These are phyloP conservation scores for Phialophora verrucosa DNA, from an alignment of 2,329 filamentous ascomycete species.

Conservation along the genomic window DNA sequence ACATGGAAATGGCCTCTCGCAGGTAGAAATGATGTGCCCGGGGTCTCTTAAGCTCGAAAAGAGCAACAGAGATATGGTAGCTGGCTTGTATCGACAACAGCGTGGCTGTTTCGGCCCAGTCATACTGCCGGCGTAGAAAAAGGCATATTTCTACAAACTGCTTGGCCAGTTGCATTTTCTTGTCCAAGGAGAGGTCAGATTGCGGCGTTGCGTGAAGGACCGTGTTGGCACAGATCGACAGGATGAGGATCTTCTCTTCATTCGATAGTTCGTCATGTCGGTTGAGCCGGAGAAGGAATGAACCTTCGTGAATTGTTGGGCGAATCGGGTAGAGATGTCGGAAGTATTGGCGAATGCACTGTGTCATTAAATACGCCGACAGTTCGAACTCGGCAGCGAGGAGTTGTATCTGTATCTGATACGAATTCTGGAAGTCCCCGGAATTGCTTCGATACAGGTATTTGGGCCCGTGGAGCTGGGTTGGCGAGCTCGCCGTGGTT, in stretches of 20 bases:
- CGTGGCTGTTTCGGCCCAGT: conserved; percentile 38
- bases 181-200: conserved; percentile 37
- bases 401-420: conserved; percentile 32
- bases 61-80: conserved; percentile 37
- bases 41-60: conserved; percentile 40
- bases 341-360: conserved; percentile 40
- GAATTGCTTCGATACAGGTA: conserved; percentile 38
- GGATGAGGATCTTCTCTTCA: conserved; percentile 38
- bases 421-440: conserved; percentile 29
- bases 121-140: conserved; percentile 30
- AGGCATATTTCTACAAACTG: conserved; percentile 38
- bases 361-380: conserved; percentile 38
- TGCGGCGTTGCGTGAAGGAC: conserved; percentile 38
- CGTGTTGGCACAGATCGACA: conserved; percentile 39
- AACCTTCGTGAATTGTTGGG: conserved; percentile 38
- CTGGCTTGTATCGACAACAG: conserved; percentile 37
- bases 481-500: conserved; percentile 35
- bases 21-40: conserved; percentile 40
- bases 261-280: conserved; percentile 33
- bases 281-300: conserved; percentile 33
- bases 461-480: conserved; percentile 34
- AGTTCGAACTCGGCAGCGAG: conserved; percentile 38
- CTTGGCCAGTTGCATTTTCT: conserved; percentile 36
- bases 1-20: conserved; percentile 39
- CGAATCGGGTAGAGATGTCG: conserved; percentile 38